Evolutionary conservation across 1,284 basidiomycete species (phyloP).

Genomic region (Somion occarium): DNA sequence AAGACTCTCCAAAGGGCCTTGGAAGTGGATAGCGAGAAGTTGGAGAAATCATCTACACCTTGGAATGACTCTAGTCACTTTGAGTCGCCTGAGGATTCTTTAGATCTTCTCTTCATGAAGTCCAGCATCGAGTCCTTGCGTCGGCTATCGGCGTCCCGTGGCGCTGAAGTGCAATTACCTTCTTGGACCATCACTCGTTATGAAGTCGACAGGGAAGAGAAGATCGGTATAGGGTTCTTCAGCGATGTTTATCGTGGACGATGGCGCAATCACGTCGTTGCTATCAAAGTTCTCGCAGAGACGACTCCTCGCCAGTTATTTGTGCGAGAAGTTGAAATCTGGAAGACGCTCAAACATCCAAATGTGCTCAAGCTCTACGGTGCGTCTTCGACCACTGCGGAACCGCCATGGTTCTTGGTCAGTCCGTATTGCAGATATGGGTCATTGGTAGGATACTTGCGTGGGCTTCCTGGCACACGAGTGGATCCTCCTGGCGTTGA

Average conservation of each 20-base stretch:
- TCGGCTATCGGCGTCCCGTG: slow-evolving; percentile 33
- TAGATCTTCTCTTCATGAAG: slow-evolving; percentile 43
- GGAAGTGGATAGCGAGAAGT: slow-evolving; percentile 42
- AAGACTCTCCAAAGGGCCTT: slow-evolving; percentile 71
- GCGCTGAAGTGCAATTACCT: slow-evolving; percentile 46
- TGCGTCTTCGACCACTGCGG: slow-evolving; percentile 35
- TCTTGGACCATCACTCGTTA: slow-evolving; percentile 72
- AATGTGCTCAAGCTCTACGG: slow-evolving; percentile 39
- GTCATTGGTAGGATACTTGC: slow-evolving; percentile 41
- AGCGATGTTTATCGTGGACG: slow-evolving; percentile 65
- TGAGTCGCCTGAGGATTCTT: slow-evolving; percentile 21
- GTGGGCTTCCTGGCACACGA: slow-evolving; percentile 18
- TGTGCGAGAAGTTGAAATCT: slow-evolving; percentile 33
- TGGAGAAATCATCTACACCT: no score
- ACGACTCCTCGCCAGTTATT: slow-evolving; percentile 33
- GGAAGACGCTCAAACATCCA: slow-evolving; percentile 34
- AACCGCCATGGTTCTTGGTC: slow-evolving; percentile 48
- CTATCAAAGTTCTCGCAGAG: slow-evolving; percentile 39
- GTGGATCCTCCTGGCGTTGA: slow-evolving; percentile 40
- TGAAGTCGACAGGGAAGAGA: slow-evolving; percentile 57
- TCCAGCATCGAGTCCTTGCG: slow-evolving; percentile 45
- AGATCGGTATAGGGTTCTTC: slow-evolving; percentile 66
- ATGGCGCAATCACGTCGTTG: slow-evolving; percentile 55
- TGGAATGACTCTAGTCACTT: no score
- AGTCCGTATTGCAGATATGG: slow-evolving; percentile 51